Percentiles rank a stretch among this genome's conserved stretches.
Conservation (phyloP, 768 basidiomycete genomes). For the Tephrocybe sp. region DNA sequence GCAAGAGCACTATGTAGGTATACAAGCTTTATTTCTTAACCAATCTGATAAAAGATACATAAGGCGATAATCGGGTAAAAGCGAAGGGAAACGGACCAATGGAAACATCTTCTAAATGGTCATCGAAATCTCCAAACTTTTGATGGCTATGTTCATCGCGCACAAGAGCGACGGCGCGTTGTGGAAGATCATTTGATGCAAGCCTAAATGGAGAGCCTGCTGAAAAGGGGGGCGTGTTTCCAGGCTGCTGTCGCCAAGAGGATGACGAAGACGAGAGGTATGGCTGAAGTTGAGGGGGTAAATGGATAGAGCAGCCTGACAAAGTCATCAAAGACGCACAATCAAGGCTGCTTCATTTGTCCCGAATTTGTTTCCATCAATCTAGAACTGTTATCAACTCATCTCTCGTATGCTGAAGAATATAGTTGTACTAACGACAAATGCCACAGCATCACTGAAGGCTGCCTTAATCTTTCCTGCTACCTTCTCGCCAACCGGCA, state of each 20-base stretch:
- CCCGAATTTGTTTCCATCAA: slow-evolving; percentile 61
- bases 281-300: slow-evolving; percentile 37
- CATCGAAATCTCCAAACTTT: slow-evolving; percentile 78
- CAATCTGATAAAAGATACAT: slow-evolving; percentile 31
- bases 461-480: slow-evolving; percentile 51
- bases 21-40: slow-evolving; percentile 40
- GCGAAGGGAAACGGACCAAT: slow-evolving; percentile 34
- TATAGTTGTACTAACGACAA: slow-evolving; percentile 75
- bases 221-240: slow-evolving; percentile 41
- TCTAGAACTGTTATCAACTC: slow-evolving; percentile 32
- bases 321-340: slow-evolving; percentile 38
- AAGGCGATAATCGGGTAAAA: slow-evolving; percentile 20
- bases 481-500: slow-evolving; percentile 66
- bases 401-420: no score
- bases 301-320: background rate
- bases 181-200: slow-evolving; percentile 42
- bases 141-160: slow-evolving; percentile 50
- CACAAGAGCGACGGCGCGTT: slow-evolving; percentile 48
- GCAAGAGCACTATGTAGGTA: no score
- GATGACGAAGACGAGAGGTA: slow-evolving; percentile 43
- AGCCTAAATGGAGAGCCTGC: slow-evolving; percentile 48
- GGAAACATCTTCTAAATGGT: slow-evolving; percentile 74
- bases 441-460: slow-evolving; percentile 63
- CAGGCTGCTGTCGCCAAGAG: slow-evolving; percentile 48
- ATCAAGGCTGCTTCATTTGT: slow-evolving; percentile 53